phyloP scores from a whole-genome alignment of 805 yeast species.

The Yamadazyma akitaensis region DNA sequence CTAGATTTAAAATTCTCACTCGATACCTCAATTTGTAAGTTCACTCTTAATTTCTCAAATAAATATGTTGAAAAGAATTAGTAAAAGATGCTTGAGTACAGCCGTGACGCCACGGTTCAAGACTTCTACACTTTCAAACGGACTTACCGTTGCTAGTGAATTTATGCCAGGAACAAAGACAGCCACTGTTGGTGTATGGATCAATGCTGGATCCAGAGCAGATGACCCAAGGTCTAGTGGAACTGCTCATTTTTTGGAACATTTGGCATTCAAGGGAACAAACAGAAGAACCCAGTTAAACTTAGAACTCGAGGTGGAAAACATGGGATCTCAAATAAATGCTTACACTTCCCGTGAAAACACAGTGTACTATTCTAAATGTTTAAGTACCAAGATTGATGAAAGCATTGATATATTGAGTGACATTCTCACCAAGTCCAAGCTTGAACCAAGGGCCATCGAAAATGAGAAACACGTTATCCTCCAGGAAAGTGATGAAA shows the following conservation, averaged over 20 bases:
- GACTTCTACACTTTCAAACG: conserved; percentile 81
- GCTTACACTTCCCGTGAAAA: conserved; percentile 99
- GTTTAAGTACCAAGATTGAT: conserved; percentile 76
- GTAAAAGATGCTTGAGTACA: conserved; percentile 6
- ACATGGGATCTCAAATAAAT: conserved; percentile 93
- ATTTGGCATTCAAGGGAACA: conserved; percentile 95
- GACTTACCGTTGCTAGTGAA: conserved; percentile 92
- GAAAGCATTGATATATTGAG: conserved; percentile 82
- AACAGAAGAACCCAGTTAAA: conserved; percentile 71
- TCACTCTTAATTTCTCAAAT: not conserved
- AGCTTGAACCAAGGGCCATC: conserved; percentile 76
- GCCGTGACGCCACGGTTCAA: conserved; percentile 26
- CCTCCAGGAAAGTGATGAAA: conserved; percentile 94
- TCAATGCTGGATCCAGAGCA: conserved; percentile 97
- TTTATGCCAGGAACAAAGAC: conserved; percentile 81
- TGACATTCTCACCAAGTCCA: conserved; percentile 85
- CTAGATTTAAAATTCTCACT: not conserved
- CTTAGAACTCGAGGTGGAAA: conserved; percentile 90
- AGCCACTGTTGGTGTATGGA: conserved; percentile 98
- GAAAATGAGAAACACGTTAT: conserved; percentile 97
- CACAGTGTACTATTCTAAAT: conserved; percentile 93
- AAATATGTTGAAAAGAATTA: conserved; percentile 3
- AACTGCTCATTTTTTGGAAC: conserved; percentile 96
- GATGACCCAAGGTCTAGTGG: conserved; percentile 85
- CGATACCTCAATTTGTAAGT: not conserved